Evolutionary conservation across 2,329 filamentous ascomycete genomes (phyloP).

Genomic region (Fusarium anthophilum): DNA sequence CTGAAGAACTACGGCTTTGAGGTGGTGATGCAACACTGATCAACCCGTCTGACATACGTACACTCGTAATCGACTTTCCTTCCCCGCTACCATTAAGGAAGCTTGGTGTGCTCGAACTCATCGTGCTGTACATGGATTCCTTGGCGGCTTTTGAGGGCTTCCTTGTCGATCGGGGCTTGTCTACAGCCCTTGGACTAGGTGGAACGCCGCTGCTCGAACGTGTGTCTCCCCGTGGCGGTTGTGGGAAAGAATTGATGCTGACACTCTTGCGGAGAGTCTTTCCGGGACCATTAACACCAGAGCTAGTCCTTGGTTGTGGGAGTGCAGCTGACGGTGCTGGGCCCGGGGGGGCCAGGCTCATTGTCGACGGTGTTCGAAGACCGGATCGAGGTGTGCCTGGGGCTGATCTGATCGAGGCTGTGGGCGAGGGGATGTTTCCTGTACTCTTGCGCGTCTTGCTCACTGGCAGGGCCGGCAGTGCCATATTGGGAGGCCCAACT

Average conservation of each 20-base stretch:
- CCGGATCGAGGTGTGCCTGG: slow-evolving; percentile 65
- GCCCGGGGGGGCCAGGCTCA: slow-evolving; percentile 61
- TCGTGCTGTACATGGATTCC: slow-evolving; percentile 61
- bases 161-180: slow-evolving; percentile 56
- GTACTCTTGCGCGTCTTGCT: slow-evolving; percentile 77
- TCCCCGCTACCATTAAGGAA: slow-evolving; percentile 82
- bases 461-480: slow-evolving; percentile 78
- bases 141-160: slow-evolving; percentile 65
- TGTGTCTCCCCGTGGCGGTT: slow-evolving; percentile 77
- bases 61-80: slow-evolving; percentile 74
- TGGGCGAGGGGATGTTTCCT: slow-evolving; percentile 54
- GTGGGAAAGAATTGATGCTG: slow-evolving; percentile 93
- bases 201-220: slow-evolving; percentile 67
- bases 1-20: slow-evolving; percentile 90
- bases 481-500: slow-evolving; percentile 74
- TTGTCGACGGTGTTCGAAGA: slow-evolving; percentile 68
- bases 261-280: slow-evolving; percentile 85
- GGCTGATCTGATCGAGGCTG: slow-evolving; percentile 50
- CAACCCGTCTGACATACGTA: slow-evolving; percentile 77
- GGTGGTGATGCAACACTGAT: slow-evolving; percentile 83
- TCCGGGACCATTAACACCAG: slow-evolving; percentile 66
- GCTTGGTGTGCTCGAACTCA: slow-evolving; percentile 69
- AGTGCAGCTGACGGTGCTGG: slow-evolving; percentile 63
- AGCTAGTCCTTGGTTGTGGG: slow-evolving; percentile 64
- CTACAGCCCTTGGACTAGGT: slow-evolving; percentile 66